phyloP scores from a whole-genome alignment of 2,329 filamentous ascomycete species.

The Cladophialophora immunda region DNA sequence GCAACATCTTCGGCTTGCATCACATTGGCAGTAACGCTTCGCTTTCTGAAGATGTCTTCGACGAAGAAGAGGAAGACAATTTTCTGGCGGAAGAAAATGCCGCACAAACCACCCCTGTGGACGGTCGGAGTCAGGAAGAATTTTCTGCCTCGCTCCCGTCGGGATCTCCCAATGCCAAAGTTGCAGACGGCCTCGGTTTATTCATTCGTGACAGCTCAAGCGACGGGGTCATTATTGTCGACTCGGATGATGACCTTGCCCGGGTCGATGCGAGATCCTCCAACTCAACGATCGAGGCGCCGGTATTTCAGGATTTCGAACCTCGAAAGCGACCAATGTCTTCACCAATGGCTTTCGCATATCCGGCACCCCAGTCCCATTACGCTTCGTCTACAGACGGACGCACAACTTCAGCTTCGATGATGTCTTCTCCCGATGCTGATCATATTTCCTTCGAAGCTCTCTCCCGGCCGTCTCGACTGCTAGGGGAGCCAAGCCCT shows the following conservation, averaged over 20 bases:
- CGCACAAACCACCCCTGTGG: slow-evolving; percentile 2
- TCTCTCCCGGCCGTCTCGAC: slow-evolving; percentile 50
- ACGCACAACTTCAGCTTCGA: slow-evolving; percentile 50
- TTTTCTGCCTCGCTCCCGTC: background rate
- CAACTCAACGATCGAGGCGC: slow-evolving; percentile 41
- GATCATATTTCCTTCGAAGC: slow-evolving; percentile 52
- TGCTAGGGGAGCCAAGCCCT: slow-evolving; percentile 45
- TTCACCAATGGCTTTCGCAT: slow-evolving; percentile 51
- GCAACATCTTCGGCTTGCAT: slow-evolving; percentile 48
- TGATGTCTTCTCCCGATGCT: slow-evolving; percentile 56
- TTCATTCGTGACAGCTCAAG: slow-evolving; percentile 24
- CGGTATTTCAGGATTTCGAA: slow-evolving; percentile 30
- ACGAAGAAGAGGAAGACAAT: slow-evolving; percentile 61
- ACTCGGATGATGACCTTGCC: slow-evolving; percentile 38
- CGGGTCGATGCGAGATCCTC: slow-evolving; percentile 36
- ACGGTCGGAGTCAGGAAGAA: background rate
- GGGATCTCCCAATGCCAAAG: slow-evolving; percentile 37
- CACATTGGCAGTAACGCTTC: slow-evolving; percentile 50
- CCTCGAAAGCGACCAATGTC: slow-evolving; percentile 53
- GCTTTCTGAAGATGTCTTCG: slow-evolving; percentile 57
- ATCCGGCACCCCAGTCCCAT: slow-evolving; percentile 51
- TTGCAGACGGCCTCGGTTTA: slow-evolving; percentile 37
- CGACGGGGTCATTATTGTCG: slow-evolving; percentile 40
- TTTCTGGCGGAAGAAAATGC: slow-evolving; percentile 49
- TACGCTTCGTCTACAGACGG: slow-evolving; percentile 49